These are phyloP conservation scores for Calonectria pseudoturangicola DNA, from an alignment of 2,329 filamentous ascomycete genomes.

Conservation along the genomic window DNA sequence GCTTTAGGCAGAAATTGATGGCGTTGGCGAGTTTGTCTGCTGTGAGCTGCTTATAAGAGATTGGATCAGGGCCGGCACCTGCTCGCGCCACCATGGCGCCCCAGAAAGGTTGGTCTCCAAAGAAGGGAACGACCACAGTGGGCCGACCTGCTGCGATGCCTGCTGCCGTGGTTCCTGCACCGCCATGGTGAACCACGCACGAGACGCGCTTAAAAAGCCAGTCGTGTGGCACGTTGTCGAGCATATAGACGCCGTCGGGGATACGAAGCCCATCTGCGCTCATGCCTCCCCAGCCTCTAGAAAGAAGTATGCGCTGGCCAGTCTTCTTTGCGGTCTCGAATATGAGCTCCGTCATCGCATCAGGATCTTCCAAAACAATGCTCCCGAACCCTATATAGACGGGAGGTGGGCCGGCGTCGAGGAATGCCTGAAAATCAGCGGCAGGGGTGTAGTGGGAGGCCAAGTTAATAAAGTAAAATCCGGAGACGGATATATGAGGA, in stretches of 20 bases:
- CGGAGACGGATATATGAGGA: constrained; percentile 81
- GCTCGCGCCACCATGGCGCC: constrained; percentile 84
- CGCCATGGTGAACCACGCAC: constrained; percentile 90
- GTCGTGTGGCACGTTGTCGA: constrained; percentile 91
- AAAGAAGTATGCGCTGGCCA: constrained; percentile 86
- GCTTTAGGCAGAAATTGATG: constrained; percentile 61
- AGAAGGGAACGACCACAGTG: constrained; percentile 90
- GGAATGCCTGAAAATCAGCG: constrained; percentile 78
- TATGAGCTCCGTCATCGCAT: constrained; percentile 81
- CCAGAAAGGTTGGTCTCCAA: constrained; percentile 91
- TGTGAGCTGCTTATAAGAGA: constrained; percentile 81
- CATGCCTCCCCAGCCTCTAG: constrained; percentile 91
- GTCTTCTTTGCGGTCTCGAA: constrained; percentile 81
- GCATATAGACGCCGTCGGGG: constrained; percentile 87
- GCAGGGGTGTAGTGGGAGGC: constrained; percentile 80
- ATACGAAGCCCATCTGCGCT: constrained; percentile 81
- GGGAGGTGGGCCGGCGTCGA: constrained; percentile 81
- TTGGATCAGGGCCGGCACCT: constrained; percentile 82
- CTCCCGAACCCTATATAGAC: constrained; percentile 91
- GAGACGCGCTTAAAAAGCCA: constrained; percentile 91
- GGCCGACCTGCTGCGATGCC: constrained; percentile 88
- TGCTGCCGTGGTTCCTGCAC: constrained; percentile 91
- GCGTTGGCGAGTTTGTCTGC: constrained; percentile 79
- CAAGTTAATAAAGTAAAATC: constrained; percentile 84
- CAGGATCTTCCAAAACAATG: constrained; percentile 86